These are phyloP conservation scores for Aspergillus unguis DNA, from an alignment of 2,329 filamentous ascomycete genomes.

Conservation along the genomic window DNA sequence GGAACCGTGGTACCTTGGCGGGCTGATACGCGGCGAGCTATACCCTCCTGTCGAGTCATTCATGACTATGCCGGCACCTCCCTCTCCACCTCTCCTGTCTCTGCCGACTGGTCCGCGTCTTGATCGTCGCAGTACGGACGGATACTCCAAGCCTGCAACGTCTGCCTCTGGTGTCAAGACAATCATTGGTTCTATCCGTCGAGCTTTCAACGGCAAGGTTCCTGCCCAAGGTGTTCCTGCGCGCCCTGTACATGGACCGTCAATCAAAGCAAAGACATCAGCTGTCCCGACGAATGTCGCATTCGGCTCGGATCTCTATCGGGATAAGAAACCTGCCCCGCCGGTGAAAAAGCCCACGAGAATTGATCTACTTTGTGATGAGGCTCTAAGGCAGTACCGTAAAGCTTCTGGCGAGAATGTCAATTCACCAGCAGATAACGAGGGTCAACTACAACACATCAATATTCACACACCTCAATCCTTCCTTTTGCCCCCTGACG, in stretches of 20 bases:
- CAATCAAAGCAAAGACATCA: constrained; percentile 39
- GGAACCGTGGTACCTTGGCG: constrained; percentile 69
- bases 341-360: constrained; percentile 54
- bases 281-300: constrained; percentile 45
- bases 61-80: constrained; percentile 63
- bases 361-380: constrained; percentile 78
- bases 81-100: constrained; percentile 41
- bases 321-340: constrained; percentile 36
- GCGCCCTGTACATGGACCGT: constrained; percentile 34
- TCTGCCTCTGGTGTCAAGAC: constrained; percentile 71
- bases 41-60: constrained; percentile 79
- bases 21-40: constrained; percentile 80
- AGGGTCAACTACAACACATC: neutral
- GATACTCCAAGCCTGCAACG: constrained; percentile 24
- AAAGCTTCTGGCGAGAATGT: constrained; percentile 54
- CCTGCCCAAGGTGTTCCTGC: constrained; percentile 31
- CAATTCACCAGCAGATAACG: constrained; percentile 7
- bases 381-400: constrained; percentile 74
- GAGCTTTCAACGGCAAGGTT: constrained; percentile 67
- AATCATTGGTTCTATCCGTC: constrained; percentile 79
- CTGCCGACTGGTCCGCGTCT: constrained; percentile 22
- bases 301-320: constrained; percentile 44
- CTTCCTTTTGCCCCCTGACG: constrained; percentile 11
- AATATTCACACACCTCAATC: neutral
- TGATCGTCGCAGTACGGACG: constrained; percentile 32